These are phyloP conservation scores for Aureobasidium sp. DNA, from an alignment of 2,329 filamentous ascomycete species.

Conservation along the genomic window DNA sequence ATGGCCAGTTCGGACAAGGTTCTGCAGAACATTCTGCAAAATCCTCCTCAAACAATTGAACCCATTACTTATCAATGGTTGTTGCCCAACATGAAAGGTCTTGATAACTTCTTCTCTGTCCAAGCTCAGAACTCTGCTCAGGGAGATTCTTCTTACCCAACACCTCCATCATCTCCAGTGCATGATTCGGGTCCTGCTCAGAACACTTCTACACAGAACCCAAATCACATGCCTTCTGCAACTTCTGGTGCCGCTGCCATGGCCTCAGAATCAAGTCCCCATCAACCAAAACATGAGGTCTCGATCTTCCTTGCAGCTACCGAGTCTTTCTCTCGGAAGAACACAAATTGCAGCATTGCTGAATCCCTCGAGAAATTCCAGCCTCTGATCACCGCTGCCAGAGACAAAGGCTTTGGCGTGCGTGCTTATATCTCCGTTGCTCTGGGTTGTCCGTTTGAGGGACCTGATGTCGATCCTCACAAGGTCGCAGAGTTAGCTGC, in stretches of 20 bases:
- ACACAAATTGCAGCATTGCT: slow-evolving; percentile 72
- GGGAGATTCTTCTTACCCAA: slow-evolving; percentile 37
- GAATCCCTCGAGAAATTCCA: slow-evolving; percentile 63
- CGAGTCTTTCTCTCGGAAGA: slow-evolving; percentile 70
- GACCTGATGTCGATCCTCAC: slow-evolving; percentile 50
- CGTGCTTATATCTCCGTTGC: slow-evolving; percentile 76
- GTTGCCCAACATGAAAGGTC: slow-evolving; percentile 65
- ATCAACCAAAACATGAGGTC: slow-evolving; percentile 43
- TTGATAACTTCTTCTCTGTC: slow-evolving; percentile 51
- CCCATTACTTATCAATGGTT: slow-evolving; percentile 70
- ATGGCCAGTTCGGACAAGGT: slow-evolving; percentile 75
- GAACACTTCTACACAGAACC: slow-evolving; percentile 34
- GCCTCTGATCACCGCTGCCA: slow-evolving; percentile 60
- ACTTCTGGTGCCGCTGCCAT: slow-evolving; percentile 28
- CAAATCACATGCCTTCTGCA: slow-evolving; percentile 33
- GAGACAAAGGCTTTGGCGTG: slow-evolving; percentile 56
- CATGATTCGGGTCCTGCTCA: slow-evolving; percentile 29
- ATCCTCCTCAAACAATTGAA: slow-evolving; percentile 44
- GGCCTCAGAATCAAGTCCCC: slow-evolving; percentile 52
- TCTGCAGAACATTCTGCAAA: slow-evolving; percentile 56
- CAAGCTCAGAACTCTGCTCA: slow-evolving; percentile 40
- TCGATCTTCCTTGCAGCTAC: slow-evolving; percentile 77
- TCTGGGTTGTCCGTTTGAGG: slow-evolving; percentile 69
- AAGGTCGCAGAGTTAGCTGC: slow-evolving; percentile 55
- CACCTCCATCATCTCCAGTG: slow-evolving; percentile 29